Conservation (phyloP, 768 basidiomycete species). For the Baorangia bicolor region DNA sequence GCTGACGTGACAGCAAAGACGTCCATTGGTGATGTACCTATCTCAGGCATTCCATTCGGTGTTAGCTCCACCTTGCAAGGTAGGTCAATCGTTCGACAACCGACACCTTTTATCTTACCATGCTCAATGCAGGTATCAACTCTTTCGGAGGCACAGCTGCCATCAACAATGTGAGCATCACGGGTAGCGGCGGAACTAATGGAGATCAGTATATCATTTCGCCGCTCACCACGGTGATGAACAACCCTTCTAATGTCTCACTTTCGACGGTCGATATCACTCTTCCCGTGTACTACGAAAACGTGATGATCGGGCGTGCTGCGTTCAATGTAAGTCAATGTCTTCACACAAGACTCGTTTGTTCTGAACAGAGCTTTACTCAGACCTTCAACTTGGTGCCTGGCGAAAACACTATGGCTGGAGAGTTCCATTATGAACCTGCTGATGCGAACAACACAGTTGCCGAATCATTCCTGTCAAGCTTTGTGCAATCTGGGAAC, state of each 20-base stretch:
- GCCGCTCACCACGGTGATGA: slow-evolving; percentile 54
- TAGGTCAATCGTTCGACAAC: slow-evolving; percentile 16
- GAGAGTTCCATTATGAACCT: slow-evolving; percentile 71
- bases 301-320: slow-evolving; percentile 56
- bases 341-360: not conserved
- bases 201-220: slow-evolving; percentile 57
- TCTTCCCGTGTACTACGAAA: slow-evolving; percentile 57
- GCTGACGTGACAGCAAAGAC: slow-evolving; percentile 61
- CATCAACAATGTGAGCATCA: slow-evolving; percentile 56
- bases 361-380: not conserved
- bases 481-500: slow-evolving; percentile 55
- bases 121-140: slow-evolving; percentile 46
- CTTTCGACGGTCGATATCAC: slow-evolving; percentile 56
- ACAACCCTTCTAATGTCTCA: slow-evolving; percentile 70
- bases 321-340: slow-evolving; percentile 49
- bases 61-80: slow-evolving; percentile 58
- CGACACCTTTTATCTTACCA: not conserved
- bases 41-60: slow-evolving; percentile 61
- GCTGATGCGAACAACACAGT: slow-evolving; percentile 62
- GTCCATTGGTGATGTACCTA: slow-evolving; percentile 63
- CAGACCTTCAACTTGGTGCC: slow-evolving; percentile 59
- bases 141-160: slow-evolving; percentile 53
- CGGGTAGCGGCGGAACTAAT: slow-evolving; percentile 64
- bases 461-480: slow-evolving; percentile 58
- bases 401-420: slow-evolving; percentile 48